Evolutionary conservation across 805 yeast genomes (phyloP).

Genomic region (Candida chauliodis): DNA sequence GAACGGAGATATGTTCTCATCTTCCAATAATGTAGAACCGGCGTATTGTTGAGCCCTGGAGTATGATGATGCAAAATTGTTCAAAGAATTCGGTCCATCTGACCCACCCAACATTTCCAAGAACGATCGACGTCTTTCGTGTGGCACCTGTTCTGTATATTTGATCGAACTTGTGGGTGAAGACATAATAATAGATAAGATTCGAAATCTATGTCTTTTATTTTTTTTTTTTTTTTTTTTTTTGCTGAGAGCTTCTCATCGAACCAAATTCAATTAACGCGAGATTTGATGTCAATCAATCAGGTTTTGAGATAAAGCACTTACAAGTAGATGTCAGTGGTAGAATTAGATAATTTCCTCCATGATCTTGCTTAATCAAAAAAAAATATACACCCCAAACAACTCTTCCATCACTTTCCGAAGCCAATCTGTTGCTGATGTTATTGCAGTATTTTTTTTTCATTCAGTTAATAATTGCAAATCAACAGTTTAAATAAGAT

Average conservation of each 20-base stretch:
- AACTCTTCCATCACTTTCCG: neutral
- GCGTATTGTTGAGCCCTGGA: constrained; percentile 33
- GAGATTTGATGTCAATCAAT: neutral
- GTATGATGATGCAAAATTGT: constrained; percentile 39
- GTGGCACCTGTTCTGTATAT: neutral
- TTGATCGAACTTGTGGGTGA: neutral
- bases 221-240: constrained; percentile 1
- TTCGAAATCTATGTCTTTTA: too few relatives aligned
- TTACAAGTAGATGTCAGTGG: neutral
- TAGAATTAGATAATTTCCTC: neutral
- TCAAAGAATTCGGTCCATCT: constrained; percentile 35
- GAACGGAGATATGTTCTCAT: constrained; percentile 12
- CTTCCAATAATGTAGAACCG: constrained; percentile 16
- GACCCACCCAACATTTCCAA: constrained; percentile 16
- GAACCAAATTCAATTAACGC: neutral
- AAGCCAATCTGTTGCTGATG: neutral
- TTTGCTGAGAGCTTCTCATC: neutral
- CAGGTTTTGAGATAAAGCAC: neutral
- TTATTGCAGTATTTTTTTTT: too few relatives aligned
- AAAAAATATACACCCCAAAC: neutral
- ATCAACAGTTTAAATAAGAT: too few relatives aligned
- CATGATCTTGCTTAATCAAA: neutral
- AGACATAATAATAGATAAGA: too few relatives aligned
- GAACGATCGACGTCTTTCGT: constrained; percentile 23
- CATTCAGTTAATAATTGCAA: too few relatives aligned